phyloP scores from a whole-genome alignment of 176 grass and related monocot genomes.

The Calamus simplicifolius region DNA sequence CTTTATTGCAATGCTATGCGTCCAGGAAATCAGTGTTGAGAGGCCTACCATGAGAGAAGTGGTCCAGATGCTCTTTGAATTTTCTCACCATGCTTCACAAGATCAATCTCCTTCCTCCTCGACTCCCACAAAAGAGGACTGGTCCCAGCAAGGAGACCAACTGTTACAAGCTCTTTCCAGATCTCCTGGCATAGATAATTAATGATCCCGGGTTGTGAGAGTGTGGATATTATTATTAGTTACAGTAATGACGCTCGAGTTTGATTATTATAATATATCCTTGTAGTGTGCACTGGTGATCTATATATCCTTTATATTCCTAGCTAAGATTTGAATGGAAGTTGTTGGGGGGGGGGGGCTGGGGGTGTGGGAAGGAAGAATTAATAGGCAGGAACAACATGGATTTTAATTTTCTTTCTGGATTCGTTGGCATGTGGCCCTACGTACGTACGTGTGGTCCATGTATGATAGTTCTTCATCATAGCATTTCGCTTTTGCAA shows the following conservation, averaged over 20 bases:
- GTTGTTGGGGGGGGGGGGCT: too few relatives aligned
- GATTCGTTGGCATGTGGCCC: conserved; percentile 31
- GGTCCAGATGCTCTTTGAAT: conserved; percentile 84
- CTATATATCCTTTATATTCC: too few relatives aligned
- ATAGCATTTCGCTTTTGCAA: conserved; percentile 70
- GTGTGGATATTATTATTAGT: background rate
- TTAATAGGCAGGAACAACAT: too few relatives aligned
- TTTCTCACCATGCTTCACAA: conserved; percentile 26
- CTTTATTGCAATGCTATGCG: conserved; percentile 80
- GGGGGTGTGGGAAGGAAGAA: too few relatives aligned
- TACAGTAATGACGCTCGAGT: background rate
- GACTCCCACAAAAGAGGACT: background rate
- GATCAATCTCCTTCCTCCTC: conserved; percentile 29
- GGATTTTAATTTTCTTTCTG: background rate
- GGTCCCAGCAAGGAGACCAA: conserved; percentile 34
- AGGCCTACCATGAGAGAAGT: conserved; percentile 93
- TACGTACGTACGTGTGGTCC: conserved; percentile 41
- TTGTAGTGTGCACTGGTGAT: too few relatives aligned
- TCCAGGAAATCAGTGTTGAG: conserved; percentile 85
- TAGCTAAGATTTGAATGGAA: too few relatives aligned
- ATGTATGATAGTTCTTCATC: conserved; percentile 48
- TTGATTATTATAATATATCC: too few relatives aligned
- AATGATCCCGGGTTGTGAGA: background rate
- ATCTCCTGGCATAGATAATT: conserved; percentile 75
- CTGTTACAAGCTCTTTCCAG: conserved; percentile 76